Conservation (phyloP, 257 asterid species). For the Paulownia fortunei region DNA sequence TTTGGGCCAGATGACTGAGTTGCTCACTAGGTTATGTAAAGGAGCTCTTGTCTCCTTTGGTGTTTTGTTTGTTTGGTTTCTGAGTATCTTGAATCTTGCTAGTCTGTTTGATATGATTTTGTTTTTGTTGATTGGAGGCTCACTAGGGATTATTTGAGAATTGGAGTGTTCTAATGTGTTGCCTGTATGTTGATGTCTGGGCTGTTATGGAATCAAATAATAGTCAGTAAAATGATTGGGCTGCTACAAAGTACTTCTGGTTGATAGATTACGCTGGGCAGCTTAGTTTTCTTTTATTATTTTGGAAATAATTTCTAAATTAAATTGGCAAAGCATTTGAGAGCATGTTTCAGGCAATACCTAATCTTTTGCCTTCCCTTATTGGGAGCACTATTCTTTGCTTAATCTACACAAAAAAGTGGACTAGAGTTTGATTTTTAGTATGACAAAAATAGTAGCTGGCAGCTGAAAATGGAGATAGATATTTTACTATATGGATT, state of each 20-base stretch:
- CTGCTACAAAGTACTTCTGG: not conserved
- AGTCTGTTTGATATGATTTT: not conserved
- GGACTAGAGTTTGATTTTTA: not conserved
- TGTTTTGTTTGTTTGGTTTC: not conserved
- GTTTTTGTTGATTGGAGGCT: slow-evolving; percentile 11
- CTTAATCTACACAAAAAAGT: not conserved
- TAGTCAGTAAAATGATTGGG: slow-evolving; percentile 8
- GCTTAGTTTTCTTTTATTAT: not conserved
- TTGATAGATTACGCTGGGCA: not conserved
- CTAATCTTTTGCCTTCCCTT: not conserved
- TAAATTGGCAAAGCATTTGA: not conserved
- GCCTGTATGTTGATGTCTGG: not conserved
- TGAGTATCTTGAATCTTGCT: slow-evolving; percentile 1
- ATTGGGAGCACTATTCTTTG: not conserved
- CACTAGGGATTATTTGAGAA: slow-evolving; percentile 12
- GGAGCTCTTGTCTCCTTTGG: not conserved
- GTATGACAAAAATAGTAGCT: not conserved
- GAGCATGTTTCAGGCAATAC: not conserved
- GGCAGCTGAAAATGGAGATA: not conserved
- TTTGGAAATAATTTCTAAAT: not conserved
- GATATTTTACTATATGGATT: not conserved
- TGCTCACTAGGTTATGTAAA: slow-evolving; percentile 71
- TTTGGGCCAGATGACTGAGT: slow-evolving; percentile 95
- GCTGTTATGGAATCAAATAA: not conserved
- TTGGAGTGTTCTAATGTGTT: not conserved